Conservation (phyloP, 768 basidiomycete genomes). For the Kwoniella pini region DNA sequence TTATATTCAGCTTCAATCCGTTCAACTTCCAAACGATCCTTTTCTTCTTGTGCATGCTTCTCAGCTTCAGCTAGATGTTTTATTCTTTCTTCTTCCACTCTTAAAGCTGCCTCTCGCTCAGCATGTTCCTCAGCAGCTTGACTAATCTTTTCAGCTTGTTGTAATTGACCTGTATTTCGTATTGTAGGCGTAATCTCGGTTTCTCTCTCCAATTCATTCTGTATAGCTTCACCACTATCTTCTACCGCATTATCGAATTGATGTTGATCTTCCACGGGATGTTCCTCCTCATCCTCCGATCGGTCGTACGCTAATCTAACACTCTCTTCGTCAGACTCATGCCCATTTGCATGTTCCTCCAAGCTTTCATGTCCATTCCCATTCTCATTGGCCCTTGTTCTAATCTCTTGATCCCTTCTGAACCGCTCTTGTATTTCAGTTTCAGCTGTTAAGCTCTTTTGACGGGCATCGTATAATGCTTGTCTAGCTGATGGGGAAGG, state of each 20-base stretch:
- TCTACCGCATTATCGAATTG: not conserved
- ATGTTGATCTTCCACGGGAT: not conserved
- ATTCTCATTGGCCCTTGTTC: not conserved
- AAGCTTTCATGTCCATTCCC: not conserved
- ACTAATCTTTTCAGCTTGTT: slow-evolving; percentile 10
- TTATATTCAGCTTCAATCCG: slow-evolving; percentile 6
- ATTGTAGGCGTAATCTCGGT: not conserved
- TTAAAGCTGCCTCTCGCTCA: slow-evolving; percentile 10
- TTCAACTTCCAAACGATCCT: slow-evolving; percentile 17
- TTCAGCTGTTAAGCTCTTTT: slow-evolving; percentile 32
- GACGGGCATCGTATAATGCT: slow-evolving; percentile 25
- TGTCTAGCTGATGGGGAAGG: slow-evolving; percentile 36
- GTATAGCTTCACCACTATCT: not conserved
- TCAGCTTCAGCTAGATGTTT: slow-evolving; percentile 8
- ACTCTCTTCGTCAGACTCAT: slow-evolving; percentile 25
- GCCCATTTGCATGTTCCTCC: slow-evolving; percentile 8
- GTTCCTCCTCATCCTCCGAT: slow-evolving; percentile 20
- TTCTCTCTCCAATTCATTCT: not conserved
- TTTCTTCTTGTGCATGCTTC: not conserved
- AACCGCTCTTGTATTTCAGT: slow-evolving; percentile 39
- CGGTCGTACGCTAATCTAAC: slow-evolving; percentile 45
- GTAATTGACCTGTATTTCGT: not conserved
- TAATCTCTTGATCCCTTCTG: slow-evolving; percentile 32
- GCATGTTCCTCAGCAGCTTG: slow-evolving; percentile 13
- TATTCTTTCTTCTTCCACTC: slow-evolving; percentile 11